Base-by-base conservation (phyloP, 2,329 filamentous ascomycete genomes). In the Pyrenophora teres region DNA sequence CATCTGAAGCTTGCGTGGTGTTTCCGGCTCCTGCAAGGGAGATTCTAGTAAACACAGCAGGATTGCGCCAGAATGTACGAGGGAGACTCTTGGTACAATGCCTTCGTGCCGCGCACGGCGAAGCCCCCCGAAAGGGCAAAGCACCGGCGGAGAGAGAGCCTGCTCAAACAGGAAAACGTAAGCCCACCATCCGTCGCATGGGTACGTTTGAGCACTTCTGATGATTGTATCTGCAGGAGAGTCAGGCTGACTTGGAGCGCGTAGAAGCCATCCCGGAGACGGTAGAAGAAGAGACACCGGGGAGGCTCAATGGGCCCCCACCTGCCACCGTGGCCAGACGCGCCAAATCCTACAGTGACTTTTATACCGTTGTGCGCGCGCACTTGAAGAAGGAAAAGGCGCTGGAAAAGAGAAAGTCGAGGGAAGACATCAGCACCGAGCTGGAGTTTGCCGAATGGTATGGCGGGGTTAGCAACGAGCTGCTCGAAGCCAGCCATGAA, bases 401-500 rank as follows among this genome's bases (percentile, higher is more conserved):
- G 4, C 46, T 69, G 49, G 55, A 65, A 64, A 73, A 67, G 53
- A 76, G 66, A 67, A 77, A 69, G 49, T 59, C 64, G 38, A 57
- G 60, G 19, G 59, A 78, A 69, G 66, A 78, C 52, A 58, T 85
- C 73, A 75, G 81, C 80, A 77, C 86, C 76, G 73, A 85, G 59
- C 69, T 87, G 23, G 83, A 85, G 7, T 83, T 86, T 46, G 80
- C 79, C 21, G 73, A 78, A 54, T 84, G 84, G 78, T 86, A 87
- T 67, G 76, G 79, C 57, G 75, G 74, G 18, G 71, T 87, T 45
- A 85, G 88, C 62, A 81, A 85, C 40, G 83, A 86, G 60, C 76
- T 97, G 67, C 78, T 96, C 25, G 84, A 92, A 64, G 86, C 90
- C 46, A 94, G 90, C 70, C 90, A 96, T 71, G 86, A 89, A 61